Evolutionary conservation across 345 rosid species (phyloP), one percentile per base, ranked within the genome.

Genomic region (Eucalyptus marginata): DNA sequence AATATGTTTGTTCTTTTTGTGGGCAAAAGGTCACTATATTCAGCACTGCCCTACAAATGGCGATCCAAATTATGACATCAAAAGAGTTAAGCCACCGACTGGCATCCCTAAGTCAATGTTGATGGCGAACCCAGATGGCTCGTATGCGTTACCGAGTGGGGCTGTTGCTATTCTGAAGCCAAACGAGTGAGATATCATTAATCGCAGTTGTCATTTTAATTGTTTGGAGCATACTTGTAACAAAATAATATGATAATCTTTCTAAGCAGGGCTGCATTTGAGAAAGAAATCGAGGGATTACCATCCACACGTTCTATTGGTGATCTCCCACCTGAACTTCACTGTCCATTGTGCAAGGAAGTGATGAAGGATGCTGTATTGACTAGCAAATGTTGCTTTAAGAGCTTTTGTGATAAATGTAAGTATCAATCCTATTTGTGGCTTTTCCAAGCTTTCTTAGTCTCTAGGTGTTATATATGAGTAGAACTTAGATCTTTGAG

Each of bases 11-110:
- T 40, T 76, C 84, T 76, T 76, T 40, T 40, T 76, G 47, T 76
- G 84, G 84, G 84, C 27, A 40, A 76, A 94, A 98, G 99, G 99
- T 40, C 99, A 98, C 93, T 97, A 95, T 91, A 98, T 98, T 89
- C 99, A 98, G 93, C 99, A 98, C 89, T 98, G 99, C 80, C 99
- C 99, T 81, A 98, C 99, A 81, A 98, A 98, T 90, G 99, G 99
- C 79, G 99, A 98, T 92, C 99, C 99, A 31, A 95, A 81, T 89
- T 98, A 91, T 87, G 99, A 98, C 92, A 93, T 98, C 80, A 98
- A 94, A 91, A 95, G 99, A 93, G 97, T 95, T 89, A 98, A 94
- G 90, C 99, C 96, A 89, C 98, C 99, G 27, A 98, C 99, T 51
- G 99, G 99, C 62, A 97, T 98, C 88, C 99, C 99, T 46, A 98